phyloP scores from a whole-genome alignment of 495 filamentous ascomycete species.

The Oidiodendron maius region DNA sequence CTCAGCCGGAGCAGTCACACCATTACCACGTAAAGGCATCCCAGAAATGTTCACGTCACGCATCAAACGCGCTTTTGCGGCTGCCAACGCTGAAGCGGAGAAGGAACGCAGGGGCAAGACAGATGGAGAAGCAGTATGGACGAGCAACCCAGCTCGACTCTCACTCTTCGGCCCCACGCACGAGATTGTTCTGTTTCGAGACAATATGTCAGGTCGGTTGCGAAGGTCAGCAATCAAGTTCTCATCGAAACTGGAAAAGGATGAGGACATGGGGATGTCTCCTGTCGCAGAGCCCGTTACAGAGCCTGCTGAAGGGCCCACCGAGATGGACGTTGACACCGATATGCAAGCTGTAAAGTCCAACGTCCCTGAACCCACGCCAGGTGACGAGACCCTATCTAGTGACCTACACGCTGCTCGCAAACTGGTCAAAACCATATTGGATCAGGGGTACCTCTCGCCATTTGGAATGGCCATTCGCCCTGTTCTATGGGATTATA shows the following conservation, averaged over 20 bases:
- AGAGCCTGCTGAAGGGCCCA: constrained; percentile 10
- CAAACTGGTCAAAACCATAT: constrained; percentile 80
- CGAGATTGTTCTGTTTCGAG: constrained; percentile 79
- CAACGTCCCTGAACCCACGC: constrained; percentile 12
- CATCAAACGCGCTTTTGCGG: constrained; percentile 70
- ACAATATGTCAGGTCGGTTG: constrained; percentile 74
- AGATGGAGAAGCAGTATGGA: constrained; percentile 73
- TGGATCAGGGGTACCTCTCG: constrained; percentile 86
- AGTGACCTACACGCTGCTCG: constrained; percentile 58
- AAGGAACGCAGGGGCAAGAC: constrained; percentile 36
- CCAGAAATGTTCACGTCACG: constrained; percentile 85
- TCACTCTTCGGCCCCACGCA: constrained; percentile 78
- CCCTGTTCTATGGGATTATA: constrained; percentile 86
- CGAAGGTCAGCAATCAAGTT: constrained; percentile 66
- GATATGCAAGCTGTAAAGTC: constrained; percentile 20
- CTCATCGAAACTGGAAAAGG: constrained; percentile 30
- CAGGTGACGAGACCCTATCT: constrained; percentile 27
- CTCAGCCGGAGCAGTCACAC: constrained; percentile 70
- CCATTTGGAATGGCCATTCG: constrained; percentile 74
- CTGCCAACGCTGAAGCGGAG: constrained; percentile 59
- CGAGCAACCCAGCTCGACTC: constrained; percentile 76
- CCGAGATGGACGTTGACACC: constrained; percentile 42
- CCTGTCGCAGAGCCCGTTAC: neutral
- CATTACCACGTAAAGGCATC: constrained; percentile 65
- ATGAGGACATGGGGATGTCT: constrained; percentile 25